A percentile compares a stretch with the other conserved stretches of the same genome.
These are phyloP conservation scores for Penicillium sp. DNA, from an alignment of 2,329 filamentous ascomycete genomes.

Conservation along the genomic window DNA sequence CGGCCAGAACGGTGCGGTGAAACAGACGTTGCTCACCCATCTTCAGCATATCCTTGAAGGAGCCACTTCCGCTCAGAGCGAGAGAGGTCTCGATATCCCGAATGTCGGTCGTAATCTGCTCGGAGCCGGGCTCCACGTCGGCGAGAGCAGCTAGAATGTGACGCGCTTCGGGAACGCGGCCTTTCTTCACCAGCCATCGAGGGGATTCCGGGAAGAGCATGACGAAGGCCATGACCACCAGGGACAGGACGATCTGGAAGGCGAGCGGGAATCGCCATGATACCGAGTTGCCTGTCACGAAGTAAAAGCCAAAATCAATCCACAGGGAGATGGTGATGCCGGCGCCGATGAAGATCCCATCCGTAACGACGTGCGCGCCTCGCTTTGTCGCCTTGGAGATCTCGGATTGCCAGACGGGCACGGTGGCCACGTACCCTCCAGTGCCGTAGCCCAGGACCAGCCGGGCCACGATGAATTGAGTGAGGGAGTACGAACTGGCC, in stretches of 20 bases:
- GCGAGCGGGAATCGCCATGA: slow-evolving; percentile 47
- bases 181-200: slow-evolving; percentile 48
- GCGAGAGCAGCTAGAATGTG: slow-evolving; percentile 42
- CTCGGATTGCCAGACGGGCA: slow-evolving; percentile 48
- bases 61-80: slow-evolving; percentile 10
- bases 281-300: slow-evolving; percentile 37
- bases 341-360: slow-evolving; percentile 21
- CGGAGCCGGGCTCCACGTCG: slow-evolving; percentile 41
- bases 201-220: slow-evolving; percentile 42
- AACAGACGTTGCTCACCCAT: slow-evolving; percentile 37
- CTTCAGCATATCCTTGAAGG: slow-evolving; percentile 39
- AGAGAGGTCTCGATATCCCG: slow-evolving; percentile 37
- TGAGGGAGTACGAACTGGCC: slow-evolving; percentile 45
- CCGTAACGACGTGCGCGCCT: slow-evolving; percentile 52
- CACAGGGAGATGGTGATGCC: slow-evolving; percentile 38
- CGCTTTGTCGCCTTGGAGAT: slow-evolving; percentile 42
- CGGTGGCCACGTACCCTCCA: slow-evolving; percentile 45
- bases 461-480: slow-evolving; percentile 48
- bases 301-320: slow-evolving; percentile 49
- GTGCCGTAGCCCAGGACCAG: slow-evolving; percentile 47
- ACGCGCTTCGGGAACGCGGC: slow-evolving; percentile 33
- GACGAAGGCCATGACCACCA: slow-evolving; percentile 35
- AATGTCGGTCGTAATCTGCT: slow-evolving; percentile 39
- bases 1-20: slow-evolving; percentile 35
- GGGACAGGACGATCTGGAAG: slow-evolving; percentile 36